These are phyloP conservation scores for Chalaropsis ovoidea DNA, from an alignment of 2,329 filamentous ascomycete species.

Conservation along the genomic window DNA sequence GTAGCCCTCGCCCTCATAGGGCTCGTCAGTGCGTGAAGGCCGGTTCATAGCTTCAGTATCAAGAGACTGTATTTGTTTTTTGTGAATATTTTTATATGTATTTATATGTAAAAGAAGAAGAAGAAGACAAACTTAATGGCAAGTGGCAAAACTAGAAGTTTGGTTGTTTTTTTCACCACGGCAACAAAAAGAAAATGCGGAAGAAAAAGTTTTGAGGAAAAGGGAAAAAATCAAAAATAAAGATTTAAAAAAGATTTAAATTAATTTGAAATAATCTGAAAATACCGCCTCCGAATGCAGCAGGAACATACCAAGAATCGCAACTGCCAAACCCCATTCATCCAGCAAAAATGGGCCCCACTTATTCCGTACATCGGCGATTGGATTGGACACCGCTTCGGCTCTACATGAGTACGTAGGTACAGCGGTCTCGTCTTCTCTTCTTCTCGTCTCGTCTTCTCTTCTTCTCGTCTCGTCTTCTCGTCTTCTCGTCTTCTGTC, in stretches of 20 bases:
- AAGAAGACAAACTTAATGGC: background rate
- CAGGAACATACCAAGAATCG: background rate
- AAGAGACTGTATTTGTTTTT: background rate
- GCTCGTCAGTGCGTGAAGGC: slow-evolving; percentile 45
- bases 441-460: no score
- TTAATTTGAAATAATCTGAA: background rate
- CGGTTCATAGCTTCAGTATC: slow-evolving; percentile 40
- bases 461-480: no score
- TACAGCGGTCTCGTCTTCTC: background rate
- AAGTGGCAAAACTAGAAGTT: background rate
- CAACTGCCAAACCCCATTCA: slow-evolving; percentile 1
- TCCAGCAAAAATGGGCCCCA: background rate
- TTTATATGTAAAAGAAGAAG: background rate
- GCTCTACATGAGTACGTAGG: background rate
- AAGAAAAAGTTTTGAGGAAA: background rate
- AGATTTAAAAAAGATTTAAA: background rate
- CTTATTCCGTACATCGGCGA: background rate
- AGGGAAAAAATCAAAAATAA: background rate
- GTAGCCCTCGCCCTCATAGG: slow-evolving; percentile 40
- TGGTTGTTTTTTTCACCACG: background rate
- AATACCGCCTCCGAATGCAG: background rate
- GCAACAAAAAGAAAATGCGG: background rate
- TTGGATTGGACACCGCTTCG: background rate
- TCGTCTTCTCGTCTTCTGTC: no score
- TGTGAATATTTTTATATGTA: background rate